Percentiles rank a stretch among this genome's conserved stretches.
Evolutionary conservation across 495 filamentous ascomycete species (phyloP).

Genomic region (Staphylotrichum longicolle): DNA sequence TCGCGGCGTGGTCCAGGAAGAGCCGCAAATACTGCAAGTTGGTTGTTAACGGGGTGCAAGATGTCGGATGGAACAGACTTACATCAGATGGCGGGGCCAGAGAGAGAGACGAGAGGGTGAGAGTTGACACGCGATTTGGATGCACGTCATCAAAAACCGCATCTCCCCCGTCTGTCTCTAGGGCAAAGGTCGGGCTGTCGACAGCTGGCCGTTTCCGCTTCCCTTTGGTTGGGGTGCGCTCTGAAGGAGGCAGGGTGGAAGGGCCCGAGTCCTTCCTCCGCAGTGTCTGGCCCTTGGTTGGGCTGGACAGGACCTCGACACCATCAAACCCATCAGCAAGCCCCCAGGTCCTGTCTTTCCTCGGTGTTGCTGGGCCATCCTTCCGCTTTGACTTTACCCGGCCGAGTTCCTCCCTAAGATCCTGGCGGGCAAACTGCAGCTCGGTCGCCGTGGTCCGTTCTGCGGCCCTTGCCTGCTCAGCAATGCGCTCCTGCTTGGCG

Average conservation of each 20-base stretch:
- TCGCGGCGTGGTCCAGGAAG: slow-evolving; percentile 43
- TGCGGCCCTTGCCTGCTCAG: slow-evolving; percentile 47
- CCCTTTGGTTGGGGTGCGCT: slow-evolving; percentile 49
- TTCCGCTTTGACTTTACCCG: slow-evolving; percentile 40
- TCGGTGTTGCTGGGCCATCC: slow-evolving; percentile 45
- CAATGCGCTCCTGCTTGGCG: slow-evolving; percentile 45
- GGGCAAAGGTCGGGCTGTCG: slow-evolving; percentile 49
- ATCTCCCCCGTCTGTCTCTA: slow-evolving; percentile 44
- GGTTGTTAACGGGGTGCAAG: slow-evolving; percentile 16
- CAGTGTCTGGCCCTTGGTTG: slow-evolving; percentile 39
- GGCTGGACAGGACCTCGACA: slow-evolving; percentile 48
- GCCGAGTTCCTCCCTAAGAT: slow-evolving; percentile 49
- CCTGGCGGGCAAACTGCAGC: slow-evolving; percentile 52
- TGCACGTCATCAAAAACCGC: neutral
- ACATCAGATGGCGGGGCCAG: slow-evolving; percentile 38
- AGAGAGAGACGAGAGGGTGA: neutral
- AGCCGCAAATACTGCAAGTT: slow-evolving; percentile 40
- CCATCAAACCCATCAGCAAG: slow-evolving; percentile 55
- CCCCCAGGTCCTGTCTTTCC: slow-evolving; percentile 46
- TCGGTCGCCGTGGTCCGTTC: slow-evolving; percentile 49
- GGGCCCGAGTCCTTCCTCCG: slow-evolving; percentile 37
- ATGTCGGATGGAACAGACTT: slow-evolving; percentile 13
- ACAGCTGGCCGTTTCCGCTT: slow-evolving; percentile 51
- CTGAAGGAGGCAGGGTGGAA: slow-evolving; percentile 36
- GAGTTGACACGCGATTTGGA: neutral